phyloP scores from a whole-genome alignment of 306 rosid genomes.

The Fragaria ananassa region DNA sequence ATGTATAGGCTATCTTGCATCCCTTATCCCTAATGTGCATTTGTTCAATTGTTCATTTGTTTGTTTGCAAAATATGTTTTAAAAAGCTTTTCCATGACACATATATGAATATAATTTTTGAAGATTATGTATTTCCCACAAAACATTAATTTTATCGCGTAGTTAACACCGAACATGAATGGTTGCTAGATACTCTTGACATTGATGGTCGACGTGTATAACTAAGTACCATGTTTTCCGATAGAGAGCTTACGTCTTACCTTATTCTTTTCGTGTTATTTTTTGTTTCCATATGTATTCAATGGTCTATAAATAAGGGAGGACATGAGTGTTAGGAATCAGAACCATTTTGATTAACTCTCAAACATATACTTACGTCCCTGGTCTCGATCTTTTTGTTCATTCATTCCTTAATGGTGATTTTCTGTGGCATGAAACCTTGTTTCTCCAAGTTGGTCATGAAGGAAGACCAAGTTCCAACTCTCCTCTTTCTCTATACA shows the following conservation, averaged over 20 bases:
- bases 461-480: slow-evolving; percentile 14
- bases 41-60: too few relatives aligned
- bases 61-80: background rate
- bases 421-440: slow-evolving; percentile 8
- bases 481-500: background rate
- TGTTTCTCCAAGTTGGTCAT: background rate
- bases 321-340: slow-evolving; percentile 1
- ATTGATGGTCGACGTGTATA: background rate
- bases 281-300: background rate
- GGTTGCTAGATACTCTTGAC: background rate
- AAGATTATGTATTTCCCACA: background rate
- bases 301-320: slow-evolving; percentile 1
- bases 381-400: background rate
- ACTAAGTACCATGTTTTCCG: background rate
- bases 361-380: background rate
- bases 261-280: background rate
- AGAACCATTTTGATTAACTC: background rate
- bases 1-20: background rate
- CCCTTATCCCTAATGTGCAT: background rate
- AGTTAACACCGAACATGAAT: background rate
- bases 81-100: background rate
- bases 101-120: background rate
- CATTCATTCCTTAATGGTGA: slow-evolving; percentile 8
- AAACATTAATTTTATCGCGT: background rate
- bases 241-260: background rate